A percentile compares a stretch with the other conserved stretches of the same genome.
Conservation (phyloP, 1,139 yeast species). For the Pichia sp. region DNA sequence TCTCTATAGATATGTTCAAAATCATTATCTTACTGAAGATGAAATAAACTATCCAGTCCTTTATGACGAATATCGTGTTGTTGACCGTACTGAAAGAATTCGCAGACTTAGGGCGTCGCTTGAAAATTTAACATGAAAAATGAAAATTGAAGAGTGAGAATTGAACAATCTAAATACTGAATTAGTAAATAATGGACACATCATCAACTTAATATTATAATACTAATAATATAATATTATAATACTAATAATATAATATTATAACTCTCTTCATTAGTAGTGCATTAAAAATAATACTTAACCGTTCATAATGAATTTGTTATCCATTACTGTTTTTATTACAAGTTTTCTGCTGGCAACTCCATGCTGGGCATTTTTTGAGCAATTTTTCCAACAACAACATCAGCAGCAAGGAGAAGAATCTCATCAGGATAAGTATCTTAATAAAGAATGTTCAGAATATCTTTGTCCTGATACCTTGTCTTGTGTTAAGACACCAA, state of each 20-base stretch:
- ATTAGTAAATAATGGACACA: too few species aligned
- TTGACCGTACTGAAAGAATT: conserved; percentile 10
- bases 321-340: background rate
- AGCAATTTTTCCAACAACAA: conserved; percentile 21
- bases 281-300: background rate
- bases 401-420: conserved; percentile 33
- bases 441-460: conserved; percentile 46
- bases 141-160: too few species aligned
- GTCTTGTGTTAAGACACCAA: conserved; percentile 61
- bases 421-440: conserved; percentile 12
- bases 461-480: conserved; percentile 82
- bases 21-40: conserved; percentile 24
- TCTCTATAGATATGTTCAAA: conserved; percentile 37
- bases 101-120: background rate
- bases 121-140: too few species aligned
- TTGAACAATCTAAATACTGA: too few species aligned
- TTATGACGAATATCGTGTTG: conserved; percentile 13
- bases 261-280: too few species aligned
- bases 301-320: background rate
- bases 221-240: too few species aligned
- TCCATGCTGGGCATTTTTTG: conserved; percentile 15
- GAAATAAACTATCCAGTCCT: conserved; percentile 29
- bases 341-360: background rate
- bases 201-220: too few species aligned
- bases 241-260: too few species aligned